Base-by-base conservation (phyloP, 2,329 filamentous ascomycete genomes). In the Corniculantispora saksenae region DNA sequence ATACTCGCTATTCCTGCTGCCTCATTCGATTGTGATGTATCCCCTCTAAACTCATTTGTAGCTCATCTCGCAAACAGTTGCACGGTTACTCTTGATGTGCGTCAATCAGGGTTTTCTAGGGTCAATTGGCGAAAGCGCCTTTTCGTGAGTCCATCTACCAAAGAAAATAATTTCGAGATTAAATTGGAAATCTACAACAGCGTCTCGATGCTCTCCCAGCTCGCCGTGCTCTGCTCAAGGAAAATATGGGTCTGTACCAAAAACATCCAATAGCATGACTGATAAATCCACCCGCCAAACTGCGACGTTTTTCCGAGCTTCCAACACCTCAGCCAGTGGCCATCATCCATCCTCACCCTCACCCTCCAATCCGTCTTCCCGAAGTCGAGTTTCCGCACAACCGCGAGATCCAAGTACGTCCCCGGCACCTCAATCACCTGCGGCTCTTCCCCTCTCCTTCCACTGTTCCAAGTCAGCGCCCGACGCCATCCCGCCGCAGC, bases 261-360 rank as follows among this genome's bases (percentile, higher is more conserved):
- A 19, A 35, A 5, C 21, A 38, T 4, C 61, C 61, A 63, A 63
- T 63, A 38, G 43, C 29, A 50, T 21, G 21, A 7, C 53, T 13
- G 61, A n/a, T 25, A 63, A 50, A 56, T 54, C 60, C 61, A 43
- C 43, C 61, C 29, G 40, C 60, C 50, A 55, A 29, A 50, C 50
- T 63, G 61, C 61, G 61, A 56, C 61, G 53, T 63, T 63, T 63
- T 63, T 32, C 61, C 53, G 29, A 63, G 61, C 61, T 63, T 56
- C n/a, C 61, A 57, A n/a, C 43, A 38, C 15, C 19, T 19, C 51
- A 61, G 40, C 55, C 19, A 13, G 38, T 35, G 21, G 27, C 10
- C n/a, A 12, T 38, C 48, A 29, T 32, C 51, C 9, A 53, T 38
- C 29, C 27, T 57, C 9, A n/a, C 25, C 17, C 29, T 32, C 21